A percentile compares a stretch with the other conserved stretches of the same genome.
Evolutionary conservation across 257 asterid species (phyloP).

Genomic region (Solanum clarkiae): DNA sequence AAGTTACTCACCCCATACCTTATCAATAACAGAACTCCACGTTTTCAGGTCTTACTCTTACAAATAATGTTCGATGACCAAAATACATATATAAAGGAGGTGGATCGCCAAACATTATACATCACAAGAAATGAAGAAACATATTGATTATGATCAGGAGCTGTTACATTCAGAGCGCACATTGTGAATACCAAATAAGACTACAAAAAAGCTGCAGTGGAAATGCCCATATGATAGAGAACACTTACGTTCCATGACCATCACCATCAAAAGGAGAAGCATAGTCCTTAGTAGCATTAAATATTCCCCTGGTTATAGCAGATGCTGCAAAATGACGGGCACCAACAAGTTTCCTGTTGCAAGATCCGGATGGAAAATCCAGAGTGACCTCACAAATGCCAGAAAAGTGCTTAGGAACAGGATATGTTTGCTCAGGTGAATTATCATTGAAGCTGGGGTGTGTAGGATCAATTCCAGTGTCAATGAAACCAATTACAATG

Average conservation of each 20-base stretch:
- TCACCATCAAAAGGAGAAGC: constrained; percentile 97
- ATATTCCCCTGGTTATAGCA: constrained; percentile 94
- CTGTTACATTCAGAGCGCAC: not conserved
- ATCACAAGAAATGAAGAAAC: not conserved
- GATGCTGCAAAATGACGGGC: constrained; percentile 99
- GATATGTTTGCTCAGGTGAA: constrained; percentile 45
- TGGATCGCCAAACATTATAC: not conserved
- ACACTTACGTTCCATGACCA: constrained; percentile 98
- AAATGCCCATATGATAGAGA: not conserved
- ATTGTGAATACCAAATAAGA: not conserved
- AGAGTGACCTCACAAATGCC: constrained; percentile 95
- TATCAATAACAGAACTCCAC: not conserved
- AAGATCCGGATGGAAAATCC: constrained; percentile 96
- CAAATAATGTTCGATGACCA: not conserved
- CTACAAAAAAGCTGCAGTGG: not conserved
- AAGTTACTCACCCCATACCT: too few species aligned
- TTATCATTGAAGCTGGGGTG: constrained; percentile 84
- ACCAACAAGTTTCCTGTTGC: constrained; percentile 91
- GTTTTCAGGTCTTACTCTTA: not conserved
- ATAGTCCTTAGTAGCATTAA: constrained; percentile 87
- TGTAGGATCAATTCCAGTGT: constrained; percentile 91
- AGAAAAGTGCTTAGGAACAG: constrained; percentile 72
- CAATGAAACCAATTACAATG: constrained; percentile 80
- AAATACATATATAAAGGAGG: not conserved
- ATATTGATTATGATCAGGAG: not conserved